Percentiles rank a stretch among this genome's conserved stretches.
phyloP scores from a whole-genome alignment of 129 eudicot species.

The Saposhnikovia divaricata region DNA sequence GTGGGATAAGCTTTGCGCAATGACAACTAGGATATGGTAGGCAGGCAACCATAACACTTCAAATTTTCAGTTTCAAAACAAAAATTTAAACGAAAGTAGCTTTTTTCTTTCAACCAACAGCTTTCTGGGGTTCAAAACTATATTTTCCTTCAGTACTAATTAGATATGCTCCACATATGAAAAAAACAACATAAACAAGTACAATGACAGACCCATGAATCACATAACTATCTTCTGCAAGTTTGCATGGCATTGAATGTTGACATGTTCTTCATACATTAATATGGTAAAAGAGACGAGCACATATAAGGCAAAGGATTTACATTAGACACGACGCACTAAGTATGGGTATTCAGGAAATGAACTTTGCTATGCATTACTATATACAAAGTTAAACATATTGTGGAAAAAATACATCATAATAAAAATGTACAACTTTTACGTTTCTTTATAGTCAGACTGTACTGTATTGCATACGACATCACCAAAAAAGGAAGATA shows the following conservation, averaged over 20 bases:
- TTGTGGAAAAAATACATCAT: not conserved
- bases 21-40: not conserved
- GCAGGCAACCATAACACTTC: not conserved
- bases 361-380: too few relatives aligned
- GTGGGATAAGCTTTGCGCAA: not conserved
- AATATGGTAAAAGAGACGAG: too few relatives aligned
- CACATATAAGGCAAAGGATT: too few relatives aligned
- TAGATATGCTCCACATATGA: too few relatives aligned
- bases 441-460: not conserved
- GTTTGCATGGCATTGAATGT: too few relatives aligned
- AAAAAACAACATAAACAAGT: too few relatives aligned
- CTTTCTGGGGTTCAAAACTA: not conserved
- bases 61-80: not conserved
- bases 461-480: not conserved
- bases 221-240: too few relatives aligned
- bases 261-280: too few relatives aligned
- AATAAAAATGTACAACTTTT: not conserved
- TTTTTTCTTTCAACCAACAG: not conserved
- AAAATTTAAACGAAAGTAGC: not conserved
- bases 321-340: too few relatives aligned
- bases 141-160: not conserved
- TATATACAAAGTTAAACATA: not conserved
- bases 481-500: not conserved
- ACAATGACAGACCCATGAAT: too few relatives aligned
- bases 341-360: too few relatives aligned